Conservation (phyloP, 768 basidiomycete species). For the Termitomyces sp. region DNA sequence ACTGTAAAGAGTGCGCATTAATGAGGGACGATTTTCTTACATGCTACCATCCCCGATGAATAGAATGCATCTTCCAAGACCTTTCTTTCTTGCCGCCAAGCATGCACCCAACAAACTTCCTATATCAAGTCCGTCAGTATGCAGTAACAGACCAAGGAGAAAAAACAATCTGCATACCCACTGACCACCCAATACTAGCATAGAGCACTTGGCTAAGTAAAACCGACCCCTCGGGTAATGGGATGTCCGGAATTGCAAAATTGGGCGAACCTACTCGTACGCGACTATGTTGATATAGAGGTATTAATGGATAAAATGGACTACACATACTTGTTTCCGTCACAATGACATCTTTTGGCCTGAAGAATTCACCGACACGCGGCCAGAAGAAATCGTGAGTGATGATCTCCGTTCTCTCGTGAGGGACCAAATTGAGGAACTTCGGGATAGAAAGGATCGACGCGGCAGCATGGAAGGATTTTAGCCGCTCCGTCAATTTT, state of each 20-base stretch:
- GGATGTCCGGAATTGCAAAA: conserved; percentile 82
- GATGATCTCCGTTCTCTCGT: conserved; percentile 50
- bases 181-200: conserved; percentile 91
- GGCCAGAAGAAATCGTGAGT: conserved; percentile 87
- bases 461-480: conserved; percentile 34
- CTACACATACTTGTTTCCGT: conserved; percentile 71
- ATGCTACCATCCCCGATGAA: conserved; percentile 86
- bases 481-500: conserved; percentile 56
- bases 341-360: conserved; percentile 71
- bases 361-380: conserved; percentile 68
- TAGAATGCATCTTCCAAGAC: conserved; percentile 66
- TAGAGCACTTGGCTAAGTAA: conserved; percentile 79
- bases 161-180: conserved; percentile 40
- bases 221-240: conserved; percentile 63
- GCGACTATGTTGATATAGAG: too few relatives aligned
- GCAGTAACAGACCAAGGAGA: neutral
- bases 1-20: neutral
- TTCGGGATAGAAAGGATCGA: conserved; percentile 42
- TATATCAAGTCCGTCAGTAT: conserved; percentile 11
- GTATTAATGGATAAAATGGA: neutral
- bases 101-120: conserved; percentile 74
- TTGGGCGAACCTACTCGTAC: conserved; percentile 11
- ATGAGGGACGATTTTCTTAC: conserved; percentile 33
- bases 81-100: conserved; percentile 66
- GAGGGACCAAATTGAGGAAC: conserved; percentile 40